A percentile compares a stretch with the other conserved stretches of the same genome.
phyloP scores from a whole-genome alignment of 176 grass and related monocot genomes.

The Elymus sibiricus region DNA sequence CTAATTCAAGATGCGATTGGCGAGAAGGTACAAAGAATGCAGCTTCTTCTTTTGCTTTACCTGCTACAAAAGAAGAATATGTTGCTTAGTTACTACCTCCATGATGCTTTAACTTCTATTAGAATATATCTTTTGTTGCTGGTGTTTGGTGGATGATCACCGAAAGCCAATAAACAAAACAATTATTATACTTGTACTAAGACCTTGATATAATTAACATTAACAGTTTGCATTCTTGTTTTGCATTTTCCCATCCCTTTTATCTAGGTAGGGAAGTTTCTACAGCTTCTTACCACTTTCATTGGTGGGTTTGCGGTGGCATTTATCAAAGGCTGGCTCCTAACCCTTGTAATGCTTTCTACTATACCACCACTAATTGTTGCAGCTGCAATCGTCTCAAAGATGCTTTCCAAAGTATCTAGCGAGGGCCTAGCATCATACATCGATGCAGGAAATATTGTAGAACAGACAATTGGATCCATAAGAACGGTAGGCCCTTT shows the following conservation, averaged over 20 bases:
- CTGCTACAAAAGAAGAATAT: conserved; percentile 13
- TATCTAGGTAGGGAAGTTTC: conserved; percentile 66
- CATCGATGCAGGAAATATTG: conserved; percentile 55
- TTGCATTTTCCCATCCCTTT: not conserved
- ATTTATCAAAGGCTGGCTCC: conserved; percentile 76
- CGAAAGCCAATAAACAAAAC: not conserved
- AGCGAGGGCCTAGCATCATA: conserved; percentile 44
- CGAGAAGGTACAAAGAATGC: conserved; percentile 47
- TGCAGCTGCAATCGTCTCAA: conserved; percentile 48
- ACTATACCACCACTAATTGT: conserved; percentile 52
- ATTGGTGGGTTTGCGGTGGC: conserved; percentile 65
- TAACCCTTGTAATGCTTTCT: conserved; percentile 65
- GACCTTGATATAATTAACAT: not conserved
- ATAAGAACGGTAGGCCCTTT: conserved; percentile 61
- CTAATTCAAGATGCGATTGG: conserved; percentile 67
- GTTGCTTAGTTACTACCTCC: conserved; percentile 5
- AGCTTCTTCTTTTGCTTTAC: conserved; percentile 7
- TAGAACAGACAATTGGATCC: conserved; percentile 67
- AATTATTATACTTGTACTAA: not conserved
- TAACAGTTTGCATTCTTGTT: not conserved
- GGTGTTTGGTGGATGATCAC: not conserved
- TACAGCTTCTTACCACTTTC: conserved; percentile 69
- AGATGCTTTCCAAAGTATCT: conserved; percentile 53
- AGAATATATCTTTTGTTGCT: not conserved
- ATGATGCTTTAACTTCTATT: not conserved